These are phyloP conservation scores for Torrubiellomyces zombiae DNA, from an alignment of 2,329 filamentous ascomycete genomes.

Conservation along the genomic window DNA sequence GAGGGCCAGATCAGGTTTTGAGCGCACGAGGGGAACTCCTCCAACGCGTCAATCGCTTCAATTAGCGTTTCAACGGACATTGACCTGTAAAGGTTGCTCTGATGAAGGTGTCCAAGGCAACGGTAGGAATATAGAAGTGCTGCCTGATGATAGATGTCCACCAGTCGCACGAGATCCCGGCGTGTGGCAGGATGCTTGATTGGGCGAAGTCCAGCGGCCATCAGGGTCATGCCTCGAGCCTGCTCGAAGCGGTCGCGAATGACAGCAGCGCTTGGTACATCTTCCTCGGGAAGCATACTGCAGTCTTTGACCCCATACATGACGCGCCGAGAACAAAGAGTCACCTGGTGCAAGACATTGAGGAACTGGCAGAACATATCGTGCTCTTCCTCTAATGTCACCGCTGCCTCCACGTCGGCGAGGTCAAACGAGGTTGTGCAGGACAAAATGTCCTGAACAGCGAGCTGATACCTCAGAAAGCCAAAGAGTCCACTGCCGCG, in stretches of 20 bases:
- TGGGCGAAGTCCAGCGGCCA: slow-evolving; percentile 10
- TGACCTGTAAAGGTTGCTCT: slow-evolving; percentile 5
- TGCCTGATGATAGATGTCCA: slow-evolving; percentile 13
- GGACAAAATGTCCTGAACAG: slow-evolving; percentile 12
- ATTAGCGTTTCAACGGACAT: slow-evolving; percentile 8
- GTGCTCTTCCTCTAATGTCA: slow-evolving; percentile 8
- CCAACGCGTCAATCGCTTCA: slow-evolving; percentile 9
- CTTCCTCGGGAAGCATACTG: slow-evolving; percentile 1
- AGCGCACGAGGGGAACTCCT: slow-evolving; percentile 8
- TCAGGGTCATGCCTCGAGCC: slow-evolving; percentile 11
- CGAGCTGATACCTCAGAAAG: slow-evolving; percentile 13
- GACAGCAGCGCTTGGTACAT: slow-evolving; percentile 1
- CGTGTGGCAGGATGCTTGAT: slow-evolving; percentile 7
- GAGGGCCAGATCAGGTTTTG: slow-evolving; percentile 15
- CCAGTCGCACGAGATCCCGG: slow-evolving; percentile 12
- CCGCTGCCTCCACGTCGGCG: slow-evolving; percentile 8
- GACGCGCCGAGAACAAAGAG: slow-evolving; percentile 7
- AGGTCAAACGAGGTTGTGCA: slow-evolving; percentile 13
- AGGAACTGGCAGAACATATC: slow-evolving; percentile 12
- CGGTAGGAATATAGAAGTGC: slow-evolving; percentile 12
- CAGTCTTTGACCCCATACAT: slow-evolving; percentile 1
- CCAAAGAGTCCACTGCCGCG: slow-evolving; percentile 9
- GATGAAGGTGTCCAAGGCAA: slow-evolving; percentile 8
- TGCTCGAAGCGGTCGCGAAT: slow-evolving; percentile 10
- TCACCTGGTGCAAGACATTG: slow-evolving; percentile 7